Evolutionary conservation across 108 stramenopile species (phyloP).

Genomic region (Cyclotella atomus): DNA sequence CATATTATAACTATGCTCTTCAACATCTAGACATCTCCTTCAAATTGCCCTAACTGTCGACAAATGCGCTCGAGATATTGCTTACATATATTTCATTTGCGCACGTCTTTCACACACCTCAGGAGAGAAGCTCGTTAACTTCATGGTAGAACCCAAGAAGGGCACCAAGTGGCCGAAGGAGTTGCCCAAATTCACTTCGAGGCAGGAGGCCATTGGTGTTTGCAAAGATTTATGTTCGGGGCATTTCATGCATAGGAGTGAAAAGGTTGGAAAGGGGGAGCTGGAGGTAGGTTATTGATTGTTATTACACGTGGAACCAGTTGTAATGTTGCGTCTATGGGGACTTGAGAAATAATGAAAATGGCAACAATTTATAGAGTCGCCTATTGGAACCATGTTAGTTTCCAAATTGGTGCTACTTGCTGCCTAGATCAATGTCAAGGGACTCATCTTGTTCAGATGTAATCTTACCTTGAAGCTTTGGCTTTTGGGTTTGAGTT

Average conservation of each 20-base stretch:
- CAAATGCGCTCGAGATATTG: too few relatives aligned
- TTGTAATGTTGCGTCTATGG: too few relatives aligned
- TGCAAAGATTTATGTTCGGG: slow-evolving; percentile 83
- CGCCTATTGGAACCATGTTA: slow-evolving; percentile 43
- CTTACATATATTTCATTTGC: too few relatives aligned
- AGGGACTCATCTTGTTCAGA: slow-evolving; percentile 49
- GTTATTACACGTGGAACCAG: too few relatives aligned
- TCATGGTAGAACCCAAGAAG: slow-evolving; percentile 90
- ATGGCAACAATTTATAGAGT: slow-evolving; percentile 58
- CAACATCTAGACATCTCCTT: not conserved
- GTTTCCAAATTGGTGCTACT: slow-evolving; percentile 56
- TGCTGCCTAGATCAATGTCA: slow-evolving; percentile 50
- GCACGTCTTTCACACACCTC: not conserved
- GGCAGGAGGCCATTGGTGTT: slow-evolving; percentile 83
- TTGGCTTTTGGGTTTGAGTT: slow-evolving; percentile 26
- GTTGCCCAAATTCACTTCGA: slow-evolving; percentile 81
- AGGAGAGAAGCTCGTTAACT: slow-evolving; percentile 96
- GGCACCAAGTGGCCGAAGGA: slow-evolving; percentile 91
- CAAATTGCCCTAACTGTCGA: not conserved
- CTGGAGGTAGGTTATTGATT: slow-evolving; percentile 66
- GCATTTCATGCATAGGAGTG: slow-evolving; percentile 93
- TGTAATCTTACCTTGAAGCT: slow-evolving; percentile 32
- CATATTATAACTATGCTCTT: not conserved
- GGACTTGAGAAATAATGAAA: not conserved
- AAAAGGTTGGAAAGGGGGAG: slow-evolving; percentile 92